Evolutionary conservation across 2,329 filamentous ascomycete species (phyloP), one percentile per base, ranked within the genome.

Genomic region (Pestalotiopsis sp.): DNA sequence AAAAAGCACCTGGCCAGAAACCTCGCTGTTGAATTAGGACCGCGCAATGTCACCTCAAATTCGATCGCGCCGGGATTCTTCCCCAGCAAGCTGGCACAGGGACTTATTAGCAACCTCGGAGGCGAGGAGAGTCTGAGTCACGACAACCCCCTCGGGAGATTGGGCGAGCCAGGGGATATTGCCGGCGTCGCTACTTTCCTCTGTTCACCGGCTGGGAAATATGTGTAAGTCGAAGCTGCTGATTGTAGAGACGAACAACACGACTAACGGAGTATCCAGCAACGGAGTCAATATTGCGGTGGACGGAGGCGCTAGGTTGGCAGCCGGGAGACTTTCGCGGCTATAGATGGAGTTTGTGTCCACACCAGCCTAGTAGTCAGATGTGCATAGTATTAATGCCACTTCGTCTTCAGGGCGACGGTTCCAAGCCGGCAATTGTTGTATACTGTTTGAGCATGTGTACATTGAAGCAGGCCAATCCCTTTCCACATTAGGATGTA

Each of bases 61-160:
- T 85, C 87, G 60, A 87, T 93, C 66, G 88, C 89, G 1, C 91
- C 91, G 0, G 90, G 90, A 0, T 91, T 92, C 77, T 92, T 91
- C 79, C 89, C 90, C 2, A 88, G 86, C 3, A 92, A 92, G 80
- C 88, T 93, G 85, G 89, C 91, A 0, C 86, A 83, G 67, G 90
- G 87, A 0, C 75, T 93, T 58, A 91, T 93, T 78, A 85, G 87
- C 69, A 78, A 86, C 72, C 81, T 84, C 61, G 91, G 91, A 13
- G 91, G 91, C 2, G 79, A 80, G 57, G 82, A 86, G 20, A 79
- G 79, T 66, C 71, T 90, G 56, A 85, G 81, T 27, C 82, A 83
- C 63, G 80, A 80, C 57, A 88, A 83, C 66, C 88, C 88, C 9
- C 85, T 89, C 71, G 82, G 83, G 57, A 79, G 88, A 61, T 74